phyloP scores from a whole-genome alignment of 164 flowering plant species.

The Cinnamomum chago region DNA sequence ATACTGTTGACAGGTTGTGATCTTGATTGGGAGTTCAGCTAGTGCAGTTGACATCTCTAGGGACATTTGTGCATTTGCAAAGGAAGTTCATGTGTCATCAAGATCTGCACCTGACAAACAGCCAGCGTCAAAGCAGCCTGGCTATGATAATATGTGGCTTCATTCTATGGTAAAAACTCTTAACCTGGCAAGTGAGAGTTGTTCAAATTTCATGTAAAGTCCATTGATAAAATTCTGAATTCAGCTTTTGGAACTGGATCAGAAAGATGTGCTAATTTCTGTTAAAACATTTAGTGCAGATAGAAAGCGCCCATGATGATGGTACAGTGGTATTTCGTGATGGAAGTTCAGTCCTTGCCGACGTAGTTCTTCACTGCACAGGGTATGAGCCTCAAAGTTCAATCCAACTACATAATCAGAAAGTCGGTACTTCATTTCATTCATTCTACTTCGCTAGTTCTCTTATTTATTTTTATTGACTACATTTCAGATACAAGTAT shows the following conservation, averaged over 20 bases:
- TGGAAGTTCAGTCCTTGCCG: constrained; percentile 40
- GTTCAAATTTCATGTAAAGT: constrained; percentile 2
- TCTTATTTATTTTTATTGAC: neutral
- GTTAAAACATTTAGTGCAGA: constrained; percentile 35
- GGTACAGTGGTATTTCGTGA: constrained; percentile 53
- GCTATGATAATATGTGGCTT: constrained; percentile 69
- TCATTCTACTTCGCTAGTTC: neutral
- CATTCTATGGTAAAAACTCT: constrained; percentile 65
- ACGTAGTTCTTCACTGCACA: constrained; percentile 68
- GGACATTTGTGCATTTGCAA: constrained; percentile 65
- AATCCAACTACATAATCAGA: neutral
- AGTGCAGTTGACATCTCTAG: constrained; percentile 81
- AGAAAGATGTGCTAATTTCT: constrained; percentile 14
- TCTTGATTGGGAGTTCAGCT: constrained; percentile 70
- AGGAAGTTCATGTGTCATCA: constrained; percentile 75
- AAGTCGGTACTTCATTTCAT: neutral
- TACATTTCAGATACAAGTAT: constrained; percentile 61
- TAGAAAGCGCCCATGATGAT: constrained; percentile 45
- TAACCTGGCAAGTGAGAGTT: constrained; percentile 8
- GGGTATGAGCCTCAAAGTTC: constrained; percentile 41
- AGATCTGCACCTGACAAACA: constrained; percentile 40
- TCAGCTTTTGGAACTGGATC: neutral
- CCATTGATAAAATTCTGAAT: neutral
- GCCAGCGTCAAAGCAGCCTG: constrained; percentile 34
- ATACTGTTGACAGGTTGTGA: constrained; percentile 48